Conservation (phyloP, 345 rosid species). For the Euphorbia lathyris region DNA sequence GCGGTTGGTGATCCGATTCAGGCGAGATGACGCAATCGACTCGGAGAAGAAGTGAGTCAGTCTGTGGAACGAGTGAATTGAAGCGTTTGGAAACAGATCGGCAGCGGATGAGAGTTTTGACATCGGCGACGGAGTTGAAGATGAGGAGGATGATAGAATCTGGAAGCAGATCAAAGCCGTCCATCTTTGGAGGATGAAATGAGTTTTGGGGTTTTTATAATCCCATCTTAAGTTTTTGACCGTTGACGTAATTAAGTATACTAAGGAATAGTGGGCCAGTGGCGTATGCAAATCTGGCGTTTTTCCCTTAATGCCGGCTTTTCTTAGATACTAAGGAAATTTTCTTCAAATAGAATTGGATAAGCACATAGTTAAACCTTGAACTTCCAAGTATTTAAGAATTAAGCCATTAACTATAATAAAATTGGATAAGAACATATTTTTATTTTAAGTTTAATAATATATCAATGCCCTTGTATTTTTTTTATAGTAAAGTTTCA, state of each 20-base stretch:
- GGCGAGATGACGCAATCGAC: constrained; percentile 50
- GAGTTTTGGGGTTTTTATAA: background rate
- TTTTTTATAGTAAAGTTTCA: no score
- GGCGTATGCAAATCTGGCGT: no score
- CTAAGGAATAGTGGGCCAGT: no score
- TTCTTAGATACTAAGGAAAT: no score
- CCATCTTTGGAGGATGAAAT: constrained; percentile 14
- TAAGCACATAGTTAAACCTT: no score
- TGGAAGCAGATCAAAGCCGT: constrained; percentile 46
- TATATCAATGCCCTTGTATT: no score
- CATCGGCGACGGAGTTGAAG: constrained; percentile 45
- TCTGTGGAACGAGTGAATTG: constrained; percentile 42
- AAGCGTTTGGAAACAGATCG: constrained; percentile 50
- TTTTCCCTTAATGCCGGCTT: no score
- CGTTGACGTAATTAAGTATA: constrained; percentile 12
- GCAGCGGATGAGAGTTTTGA: constrained; percentile 43
- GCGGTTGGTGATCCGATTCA: constrained; percentile 29
- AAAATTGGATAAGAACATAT: no score
- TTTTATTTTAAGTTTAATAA: no score
- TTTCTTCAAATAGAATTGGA: no score
- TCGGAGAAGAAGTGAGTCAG: constrained; percentile 38
- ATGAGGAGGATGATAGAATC: constrained; percentile 43
- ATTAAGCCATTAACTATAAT: no score
- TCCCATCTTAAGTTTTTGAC: constrained; percentile 9
- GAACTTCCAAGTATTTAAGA: no score